Evolutionary conservation across 257 asterid species (phyloP).

Genomic region (Solanum paucissectum): DNA sequence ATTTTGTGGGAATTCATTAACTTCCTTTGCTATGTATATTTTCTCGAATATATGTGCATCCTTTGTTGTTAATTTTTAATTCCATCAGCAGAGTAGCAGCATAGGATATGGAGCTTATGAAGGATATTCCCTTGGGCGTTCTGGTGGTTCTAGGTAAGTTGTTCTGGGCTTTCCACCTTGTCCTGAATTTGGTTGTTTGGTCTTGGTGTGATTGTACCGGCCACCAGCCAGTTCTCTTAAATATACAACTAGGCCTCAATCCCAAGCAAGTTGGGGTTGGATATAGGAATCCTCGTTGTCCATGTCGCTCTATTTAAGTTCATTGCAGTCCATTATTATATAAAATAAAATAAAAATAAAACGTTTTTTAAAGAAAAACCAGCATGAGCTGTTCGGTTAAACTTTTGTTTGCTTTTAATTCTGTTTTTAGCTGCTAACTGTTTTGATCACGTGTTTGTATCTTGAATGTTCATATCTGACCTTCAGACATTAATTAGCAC

Average conservation of each 20-base stretch:
- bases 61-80: neutral
- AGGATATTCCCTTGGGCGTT: slow-evolving; percentile 9
- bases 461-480: neutral
- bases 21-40: neutral
- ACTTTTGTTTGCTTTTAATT: neutral
- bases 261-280: neutral
- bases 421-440: neutral
- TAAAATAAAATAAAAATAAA: neutral
- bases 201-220: neutral
- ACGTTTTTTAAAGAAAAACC: neutral
- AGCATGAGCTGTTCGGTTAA: too few relatives aligned
- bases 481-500: neutral
- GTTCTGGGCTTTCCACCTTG: neutral
- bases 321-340: neutral
- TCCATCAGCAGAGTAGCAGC: slow-evolving; percentile 7
- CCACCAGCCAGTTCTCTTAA: neutral
- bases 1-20: neutral
- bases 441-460: neutral
- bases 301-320: neutral
- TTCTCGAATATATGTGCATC: neutral
- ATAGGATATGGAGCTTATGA: slow-evolving; percentile 11
- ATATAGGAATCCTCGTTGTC: neutral
- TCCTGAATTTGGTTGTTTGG: neutral
- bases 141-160: slow-evolving; percentile 12
- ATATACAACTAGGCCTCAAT: neutral